Percentiles rank a stretch among this genome's conserved stretches.
These are phyloP conservation scores for Houttuynia cordata DNA, from an alignment of 164 flowering plant genomes.

Conservation along the genomic window DNA sequence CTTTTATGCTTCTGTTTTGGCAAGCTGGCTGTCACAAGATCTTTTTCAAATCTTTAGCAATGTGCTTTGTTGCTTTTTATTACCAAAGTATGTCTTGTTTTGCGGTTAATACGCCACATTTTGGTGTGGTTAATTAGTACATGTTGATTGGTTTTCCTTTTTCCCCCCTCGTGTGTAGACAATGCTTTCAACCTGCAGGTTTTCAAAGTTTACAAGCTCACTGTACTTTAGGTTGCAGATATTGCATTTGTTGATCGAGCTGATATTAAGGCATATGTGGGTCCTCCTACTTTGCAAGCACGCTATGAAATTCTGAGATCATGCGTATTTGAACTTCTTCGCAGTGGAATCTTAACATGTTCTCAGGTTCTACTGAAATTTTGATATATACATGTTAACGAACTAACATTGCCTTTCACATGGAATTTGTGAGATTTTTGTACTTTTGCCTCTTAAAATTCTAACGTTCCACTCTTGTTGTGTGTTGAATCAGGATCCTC, in stretches of 20 bases:
- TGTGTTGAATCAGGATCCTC: constrained; percentile 18
- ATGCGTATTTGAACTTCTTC: constrained; percentile 75
- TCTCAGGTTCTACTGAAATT: too few species aligned
- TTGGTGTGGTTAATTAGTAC: neutral
- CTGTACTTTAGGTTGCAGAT: constrained; percentile 44
- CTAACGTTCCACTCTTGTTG: neutral
- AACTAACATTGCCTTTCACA: too few species aligned
- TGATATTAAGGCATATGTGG: constrained; percentile 96
- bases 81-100: neutral
- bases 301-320: constrained; percentile 95
- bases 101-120: too few species aligned
- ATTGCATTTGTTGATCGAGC: constrained; percentile 98
- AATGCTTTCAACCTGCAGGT: neutral
- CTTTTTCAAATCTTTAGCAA: neutral
- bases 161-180: neutral
- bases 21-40: neutral
- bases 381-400: too few species aligned
- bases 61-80: neutral
- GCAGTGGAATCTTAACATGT: constrained; percentile 48
- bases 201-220: constrained; percentile 5
- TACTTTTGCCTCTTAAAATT: neutral
- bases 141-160: neutral
- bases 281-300: constrained; percentile 94
- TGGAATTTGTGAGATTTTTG: neutral
- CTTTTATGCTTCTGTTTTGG: neutral